These are phyloP conservation scores for Schizosaccharomyces osmophilus DNA, from an alignment of 805 yeast genomes.

Conservation along the genomic window DNA sequence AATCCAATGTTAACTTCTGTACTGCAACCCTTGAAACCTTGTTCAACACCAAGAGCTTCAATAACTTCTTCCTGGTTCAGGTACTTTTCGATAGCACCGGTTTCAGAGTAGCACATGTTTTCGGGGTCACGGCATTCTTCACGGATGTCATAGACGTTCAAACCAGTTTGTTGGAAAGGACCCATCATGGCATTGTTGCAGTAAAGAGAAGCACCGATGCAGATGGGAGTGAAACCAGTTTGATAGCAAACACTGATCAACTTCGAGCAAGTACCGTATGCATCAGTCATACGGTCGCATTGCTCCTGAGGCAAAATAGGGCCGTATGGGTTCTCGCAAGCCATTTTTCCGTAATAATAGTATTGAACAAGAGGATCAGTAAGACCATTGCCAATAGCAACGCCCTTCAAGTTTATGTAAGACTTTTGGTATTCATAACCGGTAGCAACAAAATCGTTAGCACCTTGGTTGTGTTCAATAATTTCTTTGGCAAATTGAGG, in stretches of 20 bases:
- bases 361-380: slow-evolving; percentile 67
- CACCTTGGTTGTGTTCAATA: slow-evolving; percentile 16
- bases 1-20: slow-evolving; percentile 58
- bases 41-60: slow-evolving; percentile 75
- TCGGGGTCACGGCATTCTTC: slow-evolving; percentile 46
- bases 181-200: slow-evolving; percentile 67
- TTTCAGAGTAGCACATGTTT: slow-evolving; percentile 53
- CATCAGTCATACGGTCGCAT: slow-evolving; percentile 43
- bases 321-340: slow-evolving; percentile 74
- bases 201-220: slow-evolving; percentile 78
- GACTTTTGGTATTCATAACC: slow-evolving; percentile 24
- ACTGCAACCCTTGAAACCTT: slow-evolving; percentile 52
- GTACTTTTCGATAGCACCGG: slow-evolving; percentile 52
- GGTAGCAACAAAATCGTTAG: slow-evolving; percentile 55
- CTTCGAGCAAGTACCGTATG: slow-evolving; percentile 53
- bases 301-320: slow-evolving; percentile 54
- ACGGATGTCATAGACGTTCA: slow-evolving; percentile 78
- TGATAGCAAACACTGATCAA: slow-evolving; percentile 61
- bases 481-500: slow-evolving; percentile 51
- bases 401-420: slow-evolving; percentile 44
- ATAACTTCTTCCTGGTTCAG: slow-evolving; percentile 56
- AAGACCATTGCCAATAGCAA: slow-evolving; percentile 79
- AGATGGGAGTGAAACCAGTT: slow-evolving; percentile 49
- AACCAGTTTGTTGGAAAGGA: slow-evolving; percentile 64
- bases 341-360: slow-evolving; percentile 71